Evolutionary conservation across 805 yeast genomes (phyloP).

Genomic region (Kockiozyma suomiensis): DNA sequence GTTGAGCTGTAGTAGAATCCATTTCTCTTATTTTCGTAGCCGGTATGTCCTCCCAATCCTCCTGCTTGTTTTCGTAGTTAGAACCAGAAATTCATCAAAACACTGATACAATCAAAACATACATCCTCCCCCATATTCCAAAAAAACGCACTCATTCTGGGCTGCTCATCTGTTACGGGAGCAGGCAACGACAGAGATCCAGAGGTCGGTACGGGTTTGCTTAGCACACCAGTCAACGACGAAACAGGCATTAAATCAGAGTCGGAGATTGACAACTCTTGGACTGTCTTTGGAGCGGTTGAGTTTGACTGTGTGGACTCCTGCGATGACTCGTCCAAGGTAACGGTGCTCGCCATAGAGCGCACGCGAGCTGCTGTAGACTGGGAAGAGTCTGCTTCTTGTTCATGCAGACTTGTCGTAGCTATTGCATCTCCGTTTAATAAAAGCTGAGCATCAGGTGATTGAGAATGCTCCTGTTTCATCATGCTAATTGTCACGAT

Average conservation of each 20-base stretch:
- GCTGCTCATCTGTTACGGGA: background rate
- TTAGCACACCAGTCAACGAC: background rate
- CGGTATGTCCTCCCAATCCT: slow-evolving; percentile 29
- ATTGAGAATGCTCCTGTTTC: background rate
- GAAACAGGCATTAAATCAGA: background rate
- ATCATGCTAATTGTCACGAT: background rate
- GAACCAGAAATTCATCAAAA: no score
- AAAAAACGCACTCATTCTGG: background rate
- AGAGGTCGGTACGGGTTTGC: slow-evolving; percentile 1
- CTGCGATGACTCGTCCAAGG: slow-evolving; percentile 5
- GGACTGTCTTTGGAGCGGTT: background rate
- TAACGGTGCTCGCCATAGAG: slow-evolving; percentile 2
- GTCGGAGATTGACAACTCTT: background rate
- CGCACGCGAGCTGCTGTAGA: background rate
- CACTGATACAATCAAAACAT: background rate
- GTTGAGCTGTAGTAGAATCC: slow-evolving; percentile 21
- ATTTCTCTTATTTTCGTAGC: slow-evolving; percentile 18
- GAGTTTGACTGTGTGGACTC: background rate
- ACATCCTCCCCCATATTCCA: slow-evolving; percentile 11
- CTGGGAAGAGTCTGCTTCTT: background rate
- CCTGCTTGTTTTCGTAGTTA: no score
- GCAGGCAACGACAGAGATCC: background rate
- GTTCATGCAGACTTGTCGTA: background rate
- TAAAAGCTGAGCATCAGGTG: background rate
- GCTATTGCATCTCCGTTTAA: background rate